Percentiles rank a stretch among this genome's conserved stretches.
These are phyloP conservation scores for Myochromella boudieri DNA, from an alignment of 768 basidiomycete genomes.

Conservation along the genomic window DNA sequence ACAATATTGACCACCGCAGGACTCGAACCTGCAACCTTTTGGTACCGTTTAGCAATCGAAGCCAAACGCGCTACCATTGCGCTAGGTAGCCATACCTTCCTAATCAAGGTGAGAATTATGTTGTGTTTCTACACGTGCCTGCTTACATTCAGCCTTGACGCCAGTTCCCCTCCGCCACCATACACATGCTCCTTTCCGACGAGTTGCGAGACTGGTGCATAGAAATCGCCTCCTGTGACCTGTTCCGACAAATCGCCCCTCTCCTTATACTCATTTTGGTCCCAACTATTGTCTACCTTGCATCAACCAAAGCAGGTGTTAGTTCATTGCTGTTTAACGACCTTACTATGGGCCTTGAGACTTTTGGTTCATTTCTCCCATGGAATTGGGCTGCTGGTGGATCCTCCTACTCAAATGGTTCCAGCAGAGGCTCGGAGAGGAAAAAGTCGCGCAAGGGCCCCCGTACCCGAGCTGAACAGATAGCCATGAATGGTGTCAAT, in stretches of 20 bases:
- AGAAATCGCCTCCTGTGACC: constrained; percentile 35
- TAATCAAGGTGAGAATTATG: neutral
- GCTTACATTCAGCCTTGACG: neutral
- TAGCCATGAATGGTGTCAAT: constrained; percentile 40
- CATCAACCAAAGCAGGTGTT: constrained; percentile 26
- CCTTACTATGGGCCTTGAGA: constrained; percentile 56
- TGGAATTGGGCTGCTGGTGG: constrained; percentile 59
- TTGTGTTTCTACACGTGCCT: neutral
- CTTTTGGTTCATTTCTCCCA: constrained; percentile 50
- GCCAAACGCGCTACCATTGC: constrained; percentile 97
- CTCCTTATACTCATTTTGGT: constrained; percentile 53
- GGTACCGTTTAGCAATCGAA: constrained; percentile 78
- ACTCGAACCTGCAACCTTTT: constrained; percentile 95
- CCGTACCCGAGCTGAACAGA: constrained; percentile 58
- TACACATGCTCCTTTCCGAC: constrained; percentile 46
- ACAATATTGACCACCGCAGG: constrained; percentile 57
- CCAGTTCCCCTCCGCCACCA: constrained; percentile 17
- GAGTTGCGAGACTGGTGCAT: constrained; percentile 38
- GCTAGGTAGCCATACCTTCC: constrained; percentile 67
- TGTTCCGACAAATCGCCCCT: constrained; percentile 59
- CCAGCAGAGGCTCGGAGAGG: constrained; percentile 28
- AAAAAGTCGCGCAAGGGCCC: constrained; percentile 50
- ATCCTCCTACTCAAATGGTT: constrained; percentile 12
- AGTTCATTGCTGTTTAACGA: constrained; percentile 27
- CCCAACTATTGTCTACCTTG: constrained; percentile 51